Percentiles rank a stretch among this genome's conserved stretches.
Evolutionary conservation across 768 basidiomycete species (phyloP).

Genomic region (Boletus rubescentipes): DNA sequence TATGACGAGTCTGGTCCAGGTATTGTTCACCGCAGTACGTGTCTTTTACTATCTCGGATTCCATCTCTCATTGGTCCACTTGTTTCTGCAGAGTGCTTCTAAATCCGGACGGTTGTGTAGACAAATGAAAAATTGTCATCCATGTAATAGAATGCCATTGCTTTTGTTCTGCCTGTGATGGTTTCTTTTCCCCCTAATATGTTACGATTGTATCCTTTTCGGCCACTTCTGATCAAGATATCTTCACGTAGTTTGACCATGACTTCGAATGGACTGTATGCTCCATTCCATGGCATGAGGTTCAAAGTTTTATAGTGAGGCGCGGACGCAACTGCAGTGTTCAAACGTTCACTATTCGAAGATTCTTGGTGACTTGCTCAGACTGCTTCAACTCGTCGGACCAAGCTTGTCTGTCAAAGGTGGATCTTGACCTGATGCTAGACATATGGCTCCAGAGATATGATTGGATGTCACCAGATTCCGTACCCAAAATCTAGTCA

Average conservation of each 20-base stretch:
- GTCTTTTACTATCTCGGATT: not conserved
- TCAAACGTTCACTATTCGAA: too few relatives aligned
- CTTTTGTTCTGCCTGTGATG: conserved; percentile 16
- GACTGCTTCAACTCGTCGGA: too few relatives aligned
- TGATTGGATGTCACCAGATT: too few relatives aligned
- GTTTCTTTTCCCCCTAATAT: conserved; percentile 15
- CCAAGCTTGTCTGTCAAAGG: too few relatives aligned
- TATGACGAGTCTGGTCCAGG: conserved; percentile 84
- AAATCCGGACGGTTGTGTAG: conserved; percentile 20
- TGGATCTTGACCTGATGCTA: too few relatives aligned
- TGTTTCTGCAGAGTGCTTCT: conserved; percentile 25
- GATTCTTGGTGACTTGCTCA: too few relatives aligned
- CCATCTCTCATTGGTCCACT: not conserved
- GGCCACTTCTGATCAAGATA: conserved; percentile 1
- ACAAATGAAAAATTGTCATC: conserved; percentile 18
- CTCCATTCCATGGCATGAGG: too few relatives aligned
- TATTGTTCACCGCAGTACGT: conserved; percentile 76
- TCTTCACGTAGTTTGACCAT: not conserved
- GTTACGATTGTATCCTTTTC: conserved; percentile 22
- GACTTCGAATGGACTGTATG: not conserved
- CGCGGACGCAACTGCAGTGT: too few relatives aligned
- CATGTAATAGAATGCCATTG: conserved; percentile 28
- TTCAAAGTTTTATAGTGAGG: too few relatives aligned
- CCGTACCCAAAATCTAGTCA: too few relatives aligned
- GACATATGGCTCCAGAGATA: too few relatives aligned